Conservation (phyloP, 495 filamentous ascomycete genomes). For the Lophium mytilinum region DNA sequence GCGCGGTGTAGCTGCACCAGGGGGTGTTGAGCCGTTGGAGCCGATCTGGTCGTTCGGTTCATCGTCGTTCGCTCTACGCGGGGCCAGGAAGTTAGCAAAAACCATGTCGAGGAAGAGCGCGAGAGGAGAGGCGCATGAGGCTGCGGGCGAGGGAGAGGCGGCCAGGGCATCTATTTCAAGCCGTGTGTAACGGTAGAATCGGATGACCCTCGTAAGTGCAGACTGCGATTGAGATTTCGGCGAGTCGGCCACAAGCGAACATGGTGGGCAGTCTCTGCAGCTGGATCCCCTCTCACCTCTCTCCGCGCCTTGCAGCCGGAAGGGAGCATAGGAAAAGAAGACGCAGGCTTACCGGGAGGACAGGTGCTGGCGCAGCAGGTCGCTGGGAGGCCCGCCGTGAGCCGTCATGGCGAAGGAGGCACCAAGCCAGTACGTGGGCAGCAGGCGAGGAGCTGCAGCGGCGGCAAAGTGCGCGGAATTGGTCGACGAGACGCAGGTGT, state of each 20-base stretch:
- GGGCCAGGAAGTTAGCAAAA: constrained; percentile 25
- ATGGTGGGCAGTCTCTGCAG: not conserved
- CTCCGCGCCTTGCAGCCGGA: not conserved
- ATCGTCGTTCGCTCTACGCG: constrained; percentile 22
- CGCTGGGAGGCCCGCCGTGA: constrained; percentile 35
- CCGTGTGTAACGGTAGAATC: constrained; percentile 15
- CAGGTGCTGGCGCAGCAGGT: constrained; percentile 46
- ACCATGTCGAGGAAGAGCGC: constrained; percentile 16
- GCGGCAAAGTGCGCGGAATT: no score
- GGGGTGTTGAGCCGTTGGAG: constrained; percentile 65
- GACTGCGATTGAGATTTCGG: not conserved
- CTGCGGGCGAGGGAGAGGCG: not conserved
- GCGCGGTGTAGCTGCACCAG: constrained; percentile 74
- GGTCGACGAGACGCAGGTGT: no score
- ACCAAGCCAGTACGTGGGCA: constrained; percentile 13
- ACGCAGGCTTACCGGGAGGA: constrained; percentile 40
- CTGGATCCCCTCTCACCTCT: constrained; percentile 2
- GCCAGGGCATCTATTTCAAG: constrained; percentile 10
- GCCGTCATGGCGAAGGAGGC: constrained; percentile 7
- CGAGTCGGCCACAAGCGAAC: not conserved
- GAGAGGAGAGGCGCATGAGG: not conserved
- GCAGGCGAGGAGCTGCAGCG: constrained; percentile 2
- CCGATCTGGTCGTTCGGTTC: constrained; percentile 70
- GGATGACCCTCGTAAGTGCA: constrained; percentile 1
- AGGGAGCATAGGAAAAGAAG: not conserved